These are phyloP conservation scores for Daldinia loculata DNA, from an alignment of 495 filamentous ascomycete genomes.

Conservation along the genomic window DNA sequence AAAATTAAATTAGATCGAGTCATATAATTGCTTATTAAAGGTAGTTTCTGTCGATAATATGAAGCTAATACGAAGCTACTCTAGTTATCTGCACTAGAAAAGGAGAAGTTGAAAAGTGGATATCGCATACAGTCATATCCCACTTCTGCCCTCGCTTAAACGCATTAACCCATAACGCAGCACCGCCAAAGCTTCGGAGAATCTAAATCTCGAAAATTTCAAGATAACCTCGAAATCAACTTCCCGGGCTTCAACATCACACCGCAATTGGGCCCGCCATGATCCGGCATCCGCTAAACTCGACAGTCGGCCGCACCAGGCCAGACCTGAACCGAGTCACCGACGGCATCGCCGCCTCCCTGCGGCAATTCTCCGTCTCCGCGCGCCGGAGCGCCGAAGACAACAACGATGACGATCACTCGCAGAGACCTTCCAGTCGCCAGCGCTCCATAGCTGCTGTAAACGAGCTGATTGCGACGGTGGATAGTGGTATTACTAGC, in stretches of 20 bases:
- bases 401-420: slow-evolving; percentile 19
- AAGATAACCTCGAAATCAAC: neutral
- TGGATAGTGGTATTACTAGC: neutral
- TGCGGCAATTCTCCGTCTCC: slow-evolving; percentile 53
- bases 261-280: slow-evolving; percentile 32
- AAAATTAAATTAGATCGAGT: neutral
- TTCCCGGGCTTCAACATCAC: neutral
- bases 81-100: neutral
- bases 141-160: slow-evolving; percentile 5
- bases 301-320: slow-evolving; percentile 37
- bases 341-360: slow-evolving; percentile 54
- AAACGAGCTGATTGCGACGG: slow-evolving; percentile 26
- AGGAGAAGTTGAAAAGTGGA: slow-evolving; percentile 2
- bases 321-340: slow-evolving; percentile 48
- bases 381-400: slow-evolving; percentile 30
- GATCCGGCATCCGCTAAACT: slow-evolving; percentile 44
- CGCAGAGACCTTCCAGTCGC: slow-evolving; percentile 9
- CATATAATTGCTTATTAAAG: no score
- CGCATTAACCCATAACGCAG: slow-evolving; percentile 12
- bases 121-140: neutral
- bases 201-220: slow-evolving; percentile 36
- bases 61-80: neutral
- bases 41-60: neutral
- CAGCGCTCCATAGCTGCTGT: slow-evolving; percentile 28
- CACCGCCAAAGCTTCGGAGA: slow-evolving; percentile 40